phyloP scores from a whole-genome alignment of 2,329 filamentous ascomycete genomes.

The Scedosporium apiospermum region DNA sequence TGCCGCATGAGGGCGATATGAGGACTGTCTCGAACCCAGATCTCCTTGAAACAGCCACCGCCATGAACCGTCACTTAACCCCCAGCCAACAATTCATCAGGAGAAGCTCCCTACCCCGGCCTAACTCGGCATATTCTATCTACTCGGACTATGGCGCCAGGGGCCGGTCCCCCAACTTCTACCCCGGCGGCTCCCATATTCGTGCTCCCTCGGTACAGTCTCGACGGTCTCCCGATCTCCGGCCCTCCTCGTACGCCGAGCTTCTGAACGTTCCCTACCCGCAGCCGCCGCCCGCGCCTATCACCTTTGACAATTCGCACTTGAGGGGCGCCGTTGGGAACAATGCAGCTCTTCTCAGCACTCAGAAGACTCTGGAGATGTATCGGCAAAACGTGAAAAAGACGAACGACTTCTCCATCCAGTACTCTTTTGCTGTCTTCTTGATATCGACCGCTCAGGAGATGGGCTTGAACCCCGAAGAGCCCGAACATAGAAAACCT shows the following conservation, averaged over 20 bases:
- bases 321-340: constrained; percentile 72
- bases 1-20: constrained; percentile 29
- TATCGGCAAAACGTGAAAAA: constrained; percentile 97
- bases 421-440: constrained; percentile 95
- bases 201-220: constrained; percentile 40
- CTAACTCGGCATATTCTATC: constrained; percentile 66
- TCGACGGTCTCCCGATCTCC: constrained; percentile 45
- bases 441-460: constrained; percentile 85
- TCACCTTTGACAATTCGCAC: constrained; percentile 70
- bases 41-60: constrained; percentile 36
- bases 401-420: constrained; percentile 78
- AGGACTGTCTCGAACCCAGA: constrained; percentile 41
- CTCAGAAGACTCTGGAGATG: constrained; percentile 94
- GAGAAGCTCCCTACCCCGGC: constrained; percentile 54
- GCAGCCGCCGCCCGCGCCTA: constrained; percentile 59
- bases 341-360: constrained; percentile 83
- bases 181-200: constrained; percentile 28
- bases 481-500: constrained; percentile 33
- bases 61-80: constrained; percentile 53
- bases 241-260: constrained; percentile 46
- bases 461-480: constrained; percentile 48
- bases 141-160: constrained; percentile 59
- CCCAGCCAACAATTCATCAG: constrained; percentile 44
- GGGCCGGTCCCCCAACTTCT: constrained; percentile 48
- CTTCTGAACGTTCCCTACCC: constrained; percentile 65